Conservation (phyloP, 192 early-diverging fungal species). For the Coemansia sp. region DNA sequence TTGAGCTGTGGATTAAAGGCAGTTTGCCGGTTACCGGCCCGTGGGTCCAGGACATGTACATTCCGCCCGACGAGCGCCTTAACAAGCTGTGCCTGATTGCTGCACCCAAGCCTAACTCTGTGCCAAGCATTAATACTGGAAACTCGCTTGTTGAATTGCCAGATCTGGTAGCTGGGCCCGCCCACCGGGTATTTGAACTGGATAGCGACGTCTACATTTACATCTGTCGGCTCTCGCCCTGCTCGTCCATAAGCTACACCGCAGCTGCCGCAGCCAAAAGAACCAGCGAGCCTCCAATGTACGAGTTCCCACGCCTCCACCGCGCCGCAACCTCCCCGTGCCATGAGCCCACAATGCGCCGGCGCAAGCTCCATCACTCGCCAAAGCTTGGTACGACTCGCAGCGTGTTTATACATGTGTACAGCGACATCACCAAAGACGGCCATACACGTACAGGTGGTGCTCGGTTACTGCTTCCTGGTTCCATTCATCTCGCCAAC, state of each 20-base stretch:
- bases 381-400: slow-evolving; percentile 20
- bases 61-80: slow-evolving; percentile 37
- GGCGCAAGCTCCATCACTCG: not conserved
- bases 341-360: not conserved
- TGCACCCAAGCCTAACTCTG: slow-evolving; percentile 32
- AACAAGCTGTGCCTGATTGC: slow-evolving; percentile 46
- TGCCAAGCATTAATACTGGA: slow-evolving; percentile 6
- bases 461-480: slow-evolving; percentile 39
- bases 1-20: slow-evolving; percentile 51
- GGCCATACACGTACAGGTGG: slow-evolving; percentile 24
- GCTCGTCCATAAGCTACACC: slow-evolving; percentile 28
- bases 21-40: slow-evolving; percentile 41
- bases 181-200: slow-evolving; percentile 35
- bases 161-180: slow-evolving; percentile 10
- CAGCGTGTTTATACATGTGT: slow-evolving; percentile 33
- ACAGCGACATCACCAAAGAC: slow-evolving; percentile 36
- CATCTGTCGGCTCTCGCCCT: slow-evolving; percentile 43
- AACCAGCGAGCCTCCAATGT: slow-evolving; percentile 38
- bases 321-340: slow-evolving; percentile 21
- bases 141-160: slow-evolving; percentile 27
- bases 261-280: slow-evolving; percentile 1
- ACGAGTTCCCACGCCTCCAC: slow-evolving; percentile 27
- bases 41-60: slow-evolving; percentile 46
- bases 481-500: slow-evolving; percentile 25
- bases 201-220: slow-evolving; percentile 56